These are phyloP conservation scores for Spathaspora sp. DNA, from an alignment of 1,139 yeast genomes.

Conservation along the genomic window DNA sequence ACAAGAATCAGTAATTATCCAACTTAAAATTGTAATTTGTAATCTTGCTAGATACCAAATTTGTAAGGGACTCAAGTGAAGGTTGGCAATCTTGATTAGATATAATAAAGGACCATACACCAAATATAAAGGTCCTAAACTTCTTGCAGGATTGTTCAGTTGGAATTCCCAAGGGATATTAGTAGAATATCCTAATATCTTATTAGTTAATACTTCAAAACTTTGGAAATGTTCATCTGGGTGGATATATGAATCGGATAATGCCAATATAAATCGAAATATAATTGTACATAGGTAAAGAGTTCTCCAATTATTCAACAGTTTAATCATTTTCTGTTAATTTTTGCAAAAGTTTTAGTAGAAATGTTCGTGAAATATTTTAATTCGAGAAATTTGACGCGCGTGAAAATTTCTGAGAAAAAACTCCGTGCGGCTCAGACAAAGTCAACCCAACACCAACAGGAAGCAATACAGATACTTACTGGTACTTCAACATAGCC, in stretches of 20 bases:
- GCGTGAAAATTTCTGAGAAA: too few relatives aligned
- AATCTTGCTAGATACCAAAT: constrained; percentile 60
- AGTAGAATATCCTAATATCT: constrained; percentile 50
- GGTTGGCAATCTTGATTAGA: constrained; percentile 22
- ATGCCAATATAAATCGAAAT: constrained; percentile 56
- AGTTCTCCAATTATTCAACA: constrained; percentile 40
- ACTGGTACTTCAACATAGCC: too few relatives aligned
- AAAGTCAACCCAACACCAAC: too few relatives aligned
- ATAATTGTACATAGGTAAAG: constrained; percentile 44
- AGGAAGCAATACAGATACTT: too few relatives aligned
- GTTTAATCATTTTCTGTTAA: background rate
- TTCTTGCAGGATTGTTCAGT: constrained; percentile 60
- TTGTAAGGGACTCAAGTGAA: constrained; percentile 38
- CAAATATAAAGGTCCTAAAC: constrained; percentile 66
- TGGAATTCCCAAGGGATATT: constrained; percentile 86
- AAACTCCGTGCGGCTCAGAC: too few relatives aligned
- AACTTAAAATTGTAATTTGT: constrained; percentile 54
- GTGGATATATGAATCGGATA: constrained; percentile 83
- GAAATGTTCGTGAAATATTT: too few relatives aligned
- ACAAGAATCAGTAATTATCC: constrained; percentile 59
- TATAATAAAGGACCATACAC: constrained; percentile 68
- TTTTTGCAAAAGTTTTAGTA: background rate
- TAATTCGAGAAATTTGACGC: too few relatives aligned
- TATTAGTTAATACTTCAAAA: constrained; percentile 64
- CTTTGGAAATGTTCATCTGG: constrained; percentile 98